Evolutionary conservation across 2,329 filamentous ascomycete genomes (phyloP), one percentile per base, ranked within the genome.

Genomic region (Mycogone perniciosa): DNA sequence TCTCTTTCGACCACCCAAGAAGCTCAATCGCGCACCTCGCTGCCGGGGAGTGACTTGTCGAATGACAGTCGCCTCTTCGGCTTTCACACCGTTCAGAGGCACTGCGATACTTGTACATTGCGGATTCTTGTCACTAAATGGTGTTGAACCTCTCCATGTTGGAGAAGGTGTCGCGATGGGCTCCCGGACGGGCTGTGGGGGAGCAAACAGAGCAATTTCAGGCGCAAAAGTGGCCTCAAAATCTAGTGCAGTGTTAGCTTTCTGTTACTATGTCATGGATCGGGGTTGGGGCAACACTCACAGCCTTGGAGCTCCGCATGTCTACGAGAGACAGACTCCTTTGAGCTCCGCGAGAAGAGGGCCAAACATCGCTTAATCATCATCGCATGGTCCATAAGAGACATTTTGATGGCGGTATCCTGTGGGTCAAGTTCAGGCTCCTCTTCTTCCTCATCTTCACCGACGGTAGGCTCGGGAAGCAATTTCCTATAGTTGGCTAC

Each of bases 301-400:
- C 86, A 76, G 67, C 74, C 75, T 54, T 79, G 75, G 34, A 89
- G 72, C 63, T 86, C 82, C 61, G 80, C 76, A 31, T 80, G 73
- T 41, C 71, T 73, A 54, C 69, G 73, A 59, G 68, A 74, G 65
- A 80, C 82, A 67, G 71, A 76, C 66, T 74, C 81, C 67, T 79
- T 82, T 37, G 68, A 78, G 71, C 76, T 82, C 66, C 79, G 82
- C 52, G 78, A 77, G 66, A 89, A 88, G 59, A 84, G 76, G 4
- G 76, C 76, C 56, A 97, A 69, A 60, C 89, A 92, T 56, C 89
- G 84, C 71, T 92, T 90, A 60, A 97, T 83, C 67, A 89, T 85
- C 53, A 95, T 79, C 3, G 89, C 89, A 67, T 97, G 91, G 62
- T 97, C 93, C 39, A 95, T 79, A 31, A 97, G 76, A 1, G 89